Base-by-base conservation (phyloP, 176 grass and related monocot species). In the Aegilops longissima region DNA sequence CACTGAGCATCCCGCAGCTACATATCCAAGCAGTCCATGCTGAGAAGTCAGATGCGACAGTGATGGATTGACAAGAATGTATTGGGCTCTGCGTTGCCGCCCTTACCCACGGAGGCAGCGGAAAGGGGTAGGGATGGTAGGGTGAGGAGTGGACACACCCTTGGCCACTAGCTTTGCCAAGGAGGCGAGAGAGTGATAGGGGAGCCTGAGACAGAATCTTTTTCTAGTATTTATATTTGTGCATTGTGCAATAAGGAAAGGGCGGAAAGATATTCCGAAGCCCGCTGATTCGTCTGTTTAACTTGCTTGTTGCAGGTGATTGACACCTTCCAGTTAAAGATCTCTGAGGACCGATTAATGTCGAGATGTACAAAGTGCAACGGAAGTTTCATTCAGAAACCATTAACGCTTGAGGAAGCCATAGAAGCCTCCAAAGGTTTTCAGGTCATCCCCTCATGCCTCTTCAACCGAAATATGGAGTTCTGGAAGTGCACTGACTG, bases 361-460 rank as follows among this genome's bases (percentile, higher is more conserved):
- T 94, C 97, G 8, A 96, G 97, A 88, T 99, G 97, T 83, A 96
- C 94, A 80, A 99, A 99, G 81, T 99, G 97, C 67, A 99, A 99
- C 45, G 97, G 97, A 42, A 99, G 70, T 87, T 99, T 99, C 86
- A 94, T 99, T 82, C 97, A 99, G 83, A 99, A 91, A 81, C 97
- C 97, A 6, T 75, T 99, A 29, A 93, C 90, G 30, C 83, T 93
- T 12, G 90, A 99, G 23, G 97, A 99, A 86, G 97, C 94, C 56
- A 44, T 94, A 65, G 89, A 92, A 88, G 97, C 97, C 56, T 92
- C 97, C 34, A 99, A 88, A 91, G 97, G 97, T 58, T 99, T 99
- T 56, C 97, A 99, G 64, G 77, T 95, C 79, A 99, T 99, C 80
- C 97, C 97, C 1, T 54, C 89, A 0, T 99, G 97, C 77, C 81